Conservation (phyloP, 805 yeast genomes). For the Metschnikowia bowlesiae region DNA sequence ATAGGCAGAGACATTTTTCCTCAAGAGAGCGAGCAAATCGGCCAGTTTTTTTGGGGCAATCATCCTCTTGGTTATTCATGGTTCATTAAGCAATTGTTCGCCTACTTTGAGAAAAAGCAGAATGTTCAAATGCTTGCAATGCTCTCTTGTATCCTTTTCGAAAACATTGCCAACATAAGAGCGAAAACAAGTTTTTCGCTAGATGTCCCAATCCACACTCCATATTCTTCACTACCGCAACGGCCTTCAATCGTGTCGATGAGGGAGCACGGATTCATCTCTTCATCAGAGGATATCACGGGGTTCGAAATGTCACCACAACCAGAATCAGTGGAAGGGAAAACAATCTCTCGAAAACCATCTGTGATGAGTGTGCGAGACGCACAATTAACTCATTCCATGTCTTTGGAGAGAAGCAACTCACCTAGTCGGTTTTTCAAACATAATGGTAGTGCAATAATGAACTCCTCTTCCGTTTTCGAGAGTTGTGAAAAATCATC, state of each 20-base stretch:
- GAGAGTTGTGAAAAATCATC: not conserved
- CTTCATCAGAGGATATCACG: not conserved
- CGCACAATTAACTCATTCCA: conserved; percentile 8
- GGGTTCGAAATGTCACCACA: not conserved
- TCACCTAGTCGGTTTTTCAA: conserved; percentile 5
- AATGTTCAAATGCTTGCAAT: conserved; percentile 89
- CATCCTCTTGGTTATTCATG: conserved; percentile 73
- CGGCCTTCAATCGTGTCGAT: conserved; percentile 16
- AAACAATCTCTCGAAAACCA: conserved; percentile 9
- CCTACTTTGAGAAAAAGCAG: conserved; percentile 56
- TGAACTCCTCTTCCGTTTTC: conserved; percentile 7
- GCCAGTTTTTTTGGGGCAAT: conserved; percentile 64
- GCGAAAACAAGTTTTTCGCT: conserved; percentile 13
- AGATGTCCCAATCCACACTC: conserved; percentile 45
- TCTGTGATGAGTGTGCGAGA: conserved; percentile 11
- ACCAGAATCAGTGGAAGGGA: conserved; percentile 5
- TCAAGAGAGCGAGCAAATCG: conserved; percentile 8
- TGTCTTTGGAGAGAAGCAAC: conserved; percentile 8
- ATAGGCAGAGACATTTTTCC: conserved; percentile 5
- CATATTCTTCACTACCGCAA: conserved; percentile 36
- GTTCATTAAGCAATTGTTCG: conserved; percentile 58
- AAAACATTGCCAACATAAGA: conserved; percentile 22
- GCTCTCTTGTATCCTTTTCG: conserved; percentile 69
- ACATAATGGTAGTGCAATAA: not conserved
- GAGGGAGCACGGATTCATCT: conserved; percentile 8